phyloP scores from a whole-genome alignment of 2,329 filamentous ascomycete species.

The Zymoseptoria brevis region DNA sequence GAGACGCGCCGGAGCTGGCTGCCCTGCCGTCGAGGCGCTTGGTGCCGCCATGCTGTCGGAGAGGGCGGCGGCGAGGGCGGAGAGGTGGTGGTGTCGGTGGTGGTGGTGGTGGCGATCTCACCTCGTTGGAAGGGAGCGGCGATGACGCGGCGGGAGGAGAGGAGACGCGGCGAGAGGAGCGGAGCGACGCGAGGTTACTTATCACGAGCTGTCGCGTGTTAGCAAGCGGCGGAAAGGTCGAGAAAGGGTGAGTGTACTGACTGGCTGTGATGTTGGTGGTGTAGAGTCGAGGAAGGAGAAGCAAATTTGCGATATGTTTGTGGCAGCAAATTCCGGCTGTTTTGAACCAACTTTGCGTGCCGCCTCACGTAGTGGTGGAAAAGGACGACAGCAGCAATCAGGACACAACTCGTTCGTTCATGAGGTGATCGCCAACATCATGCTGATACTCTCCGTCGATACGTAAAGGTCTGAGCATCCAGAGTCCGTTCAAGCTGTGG shows the following conservation, averaged over 20 bases:
- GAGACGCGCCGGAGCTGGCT: not conserved
- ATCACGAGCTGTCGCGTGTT: no score
- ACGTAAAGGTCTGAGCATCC: not conserved
- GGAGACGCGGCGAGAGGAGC: not conserved
- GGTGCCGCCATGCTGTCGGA: not conserved
- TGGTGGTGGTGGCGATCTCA: not conserved
- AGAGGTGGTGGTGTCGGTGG: not conserved
- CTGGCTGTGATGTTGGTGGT: not conserved
- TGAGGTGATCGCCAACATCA: not conserved
- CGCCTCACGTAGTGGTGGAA: not conserved
- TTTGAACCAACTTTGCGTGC: not conserved
- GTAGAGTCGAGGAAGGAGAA: not conserved
- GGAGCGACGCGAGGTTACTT: no score
- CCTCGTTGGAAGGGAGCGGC: not conserved
- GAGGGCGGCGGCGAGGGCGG: not conserved
- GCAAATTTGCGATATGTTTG: not conserved
- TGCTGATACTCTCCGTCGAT: not conserved
- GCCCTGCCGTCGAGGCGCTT: not conserved
- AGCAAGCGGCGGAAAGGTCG: not conserved
- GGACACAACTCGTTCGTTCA: not conserved
- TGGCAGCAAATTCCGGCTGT: not conserved
- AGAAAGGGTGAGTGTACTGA: not conserved
- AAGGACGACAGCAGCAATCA: not conserved
- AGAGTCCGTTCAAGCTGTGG: not conserved
- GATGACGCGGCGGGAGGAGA: not conserved